Conservation (phyloP, 2,329 filamentous ascomycete species). For the Fusarium sp. region DNA sequence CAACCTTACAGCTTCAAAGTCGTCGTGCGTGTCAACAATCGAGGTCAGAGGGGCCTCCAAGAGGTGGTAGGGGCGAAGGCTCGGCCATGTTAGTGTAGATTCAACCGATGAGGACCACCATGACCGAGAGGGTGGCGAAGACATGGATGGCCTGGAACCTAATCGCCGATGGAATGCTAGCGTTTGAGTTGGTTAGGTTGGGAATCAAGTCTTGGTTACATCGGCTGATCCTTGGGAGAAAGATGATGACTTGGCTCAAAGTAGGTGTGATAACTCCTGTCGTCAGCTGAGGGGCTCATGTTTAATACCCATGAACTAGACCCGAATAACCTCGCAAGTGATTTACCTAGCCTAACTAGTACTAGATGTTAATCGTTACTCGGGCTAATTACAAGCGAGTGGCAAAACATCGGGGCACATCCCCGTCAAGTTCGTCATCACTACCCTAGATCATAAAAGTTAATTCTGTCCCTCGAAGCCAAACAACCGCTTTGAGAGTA, state of each 20-base stretch:
- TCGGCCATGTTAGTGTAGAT: not conserved
- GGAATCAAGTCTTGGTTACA: not conserved
- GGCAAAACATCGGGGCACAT: not conserved
- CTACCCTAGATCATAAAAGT: not conserved
- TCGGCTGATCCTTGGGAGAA: not conserved
- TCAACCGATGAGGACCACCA: not conserved
- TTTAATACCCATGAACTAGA: not conserved
- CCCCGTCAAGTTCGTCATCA: not conserved
- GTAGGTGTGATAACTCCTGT: not conserved
- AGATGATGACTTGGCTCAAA: too few species aligned
- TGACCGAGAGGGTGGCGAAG: not conserved
- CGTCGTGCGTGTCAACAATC: not conserved
- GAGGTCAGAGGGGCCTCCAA: not conserved
- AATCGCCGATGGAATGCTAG: not conserved
- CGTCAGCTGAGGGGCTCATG: not conserved
- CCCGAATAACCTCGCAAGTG: not conserved
- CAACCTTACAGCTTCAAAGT: not conserved
- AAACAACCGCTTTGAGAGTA: not conserved
- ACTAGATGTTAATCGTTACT: not conserved
- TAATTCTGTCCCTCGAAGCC: not conserved
- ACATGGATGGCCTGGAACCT: not conserved
- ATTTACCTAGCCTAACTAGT: not conserved
- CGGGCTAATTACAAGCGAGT: not conserved
- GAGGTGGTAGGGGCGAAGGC: not conserved
- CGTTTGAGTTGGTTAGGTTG: not conserved